A percentile compares a stretch with the other conserved stretches of the same genome.
These are phyloP conservation scores for Starmerella gropengiesseri DNA, from an alignment of 805 yeast species.

Conservation along the genomic window DNA sequence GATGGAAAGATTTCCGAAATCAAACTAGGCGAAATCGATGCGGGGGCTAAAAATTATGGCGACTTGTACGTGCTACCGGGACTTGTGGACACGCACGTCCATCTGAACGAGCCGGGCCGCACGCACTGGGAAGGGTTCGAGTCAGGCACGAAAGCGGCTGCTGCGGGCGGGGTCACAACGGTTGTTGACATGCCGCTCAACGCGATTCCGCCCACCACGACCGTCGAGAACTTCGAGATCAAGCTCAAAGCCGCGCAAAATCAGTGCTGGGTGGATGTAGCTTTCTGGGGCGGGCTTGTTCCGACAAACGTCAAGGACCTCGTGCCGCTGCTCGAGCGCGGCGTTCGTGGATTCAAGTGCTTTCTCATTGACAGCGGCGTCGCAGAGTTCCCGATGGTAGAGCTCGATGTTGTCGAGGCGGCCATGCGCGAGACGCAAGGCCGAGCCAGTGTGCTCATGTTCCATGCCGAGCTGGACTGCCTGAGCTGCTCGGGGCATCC, in stretches of 20 bases:
- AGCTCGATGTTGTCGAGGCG: slow-evolving; percentile 45
- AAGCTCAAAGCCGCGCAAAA: slow-evolving; percentile 70
- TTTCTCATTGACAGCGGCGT: slow-evolving; percentile 89
- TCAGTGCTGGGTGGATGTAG: slow-evolving; percentile 87
- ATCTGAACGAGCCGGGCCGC: slow-evolving; percentile 89
- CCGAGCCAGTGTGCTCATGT: slow-evolving; percentile 65
- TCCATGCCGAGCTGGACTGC: slow-evolving; percentile 80
- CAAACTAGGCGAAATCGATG: slow-evolving; percentile 11
- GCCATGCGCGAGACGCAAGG: slow-evolving; percentile 58
- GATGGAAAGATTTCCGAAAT: slow-evolving; percentile 48
- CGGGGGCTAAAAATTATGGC: slow-evolving; percentile 39
- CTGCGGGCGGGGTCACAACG: slow-evolving; percentile 92
- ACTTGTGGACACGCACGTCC: slow-evolving; percentile 87
- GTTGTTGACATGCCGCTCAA: slow-evolving; percentile 93
- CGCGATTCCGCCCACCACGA: slow-evolving; percentile 93
- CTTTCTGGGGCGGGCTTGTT: slow-evolving; percentile 91
- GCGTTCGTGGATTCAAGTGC: slow-evolving; percentile 91
- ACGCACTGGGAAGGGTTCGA: slow-evolving; percentile 98
- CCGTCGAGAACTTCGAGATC: slow-evolving; percentile 57
- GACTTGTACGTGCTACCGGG: slow-evolving; percentile 79
- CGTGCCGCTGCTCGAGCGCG: slow-evolving; percentile 65
- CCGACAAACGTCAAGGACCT: slow-evolving; percentile 66
- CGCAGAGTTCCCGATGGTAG: slow-evolving; percentile 82
- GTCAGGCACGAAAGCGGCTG: slow-evolving; percentile 89
- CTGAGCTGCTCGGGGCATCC: slow-evolving; percentile 5